These are phyloP conservation scores for Gilbertella persicaria DNA, from an alignment of 371 early-diverging fungal species.

Conservation along the genomic window DNA sequence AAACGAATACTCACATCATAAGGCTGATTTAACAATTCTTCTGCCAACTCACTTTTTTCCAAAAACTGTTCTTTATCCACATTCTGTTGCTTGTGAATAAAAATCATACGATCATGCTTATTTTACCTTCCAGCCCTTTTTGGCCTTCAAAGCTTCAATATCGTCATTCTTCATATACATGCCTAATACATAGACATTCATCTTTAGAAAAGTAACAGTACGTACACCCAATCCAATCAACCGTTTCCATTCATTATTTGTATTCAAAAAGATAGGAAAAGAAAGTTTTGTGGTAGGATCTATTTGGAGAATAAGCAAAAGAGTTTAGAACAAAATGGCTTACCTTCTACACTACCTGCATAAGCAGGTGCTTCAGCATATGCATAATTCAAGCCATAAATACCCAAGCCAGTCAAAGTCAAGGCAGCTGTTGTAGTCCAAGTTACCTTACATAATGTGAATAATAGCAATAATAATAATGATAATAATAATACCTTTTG, in stretches of 20 bases:
- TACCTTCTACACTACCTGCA: slow-evolving; percentile 45
- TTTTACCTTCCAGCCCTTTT: slow-evolving; percentile 44
- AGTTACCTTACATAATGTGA: no score
- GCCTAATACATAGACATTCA: slow-evolving; percentile 69
- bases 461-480: no score
- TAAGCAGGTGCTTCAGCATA: slow-evolving; percentile 29
- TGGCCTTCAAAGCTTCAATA: slow-evolving; percentile 28
- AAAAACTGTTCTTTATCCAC: slow-evolving; percentile 42
- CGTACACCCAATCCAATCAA: slow-evolving; percentile 70
- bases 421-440: slow-evolving; percentile 1
- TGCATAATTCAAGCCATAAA: slow-evolving; percentile 13
- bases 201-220: slow-evolving; percentile 66
- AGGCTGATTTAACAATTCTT: slow-evolving; percentile 41
- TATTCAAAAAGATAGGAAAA: slow-evolving; percentile 41
- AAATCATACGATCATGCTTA: neutral
- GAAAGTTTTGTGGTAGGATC: slow-evolving; percentile 38
- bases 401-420: slow-evolving; percentile 1
- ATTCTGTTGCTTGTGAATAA: slow-evolving; percentile 25
- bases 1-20: slow-evolving; percentile 50
- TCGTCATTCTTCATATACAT: slow-evolving; percentile 59
- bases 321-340: neutral
- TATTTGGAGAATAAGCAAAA: neutral
- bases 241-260: slow-evolving; percentile 39
- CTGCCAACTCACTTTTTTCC: slow-evolving; percentile 30
- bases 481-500: neutral